A percentile compares a stretch with the other conserved stretches of the same genome.
Evolutionary conservation across 2,329 filamentous ascomycete species (phyloP).

Genomic region (Aspergillus ochraceus): DNA sequence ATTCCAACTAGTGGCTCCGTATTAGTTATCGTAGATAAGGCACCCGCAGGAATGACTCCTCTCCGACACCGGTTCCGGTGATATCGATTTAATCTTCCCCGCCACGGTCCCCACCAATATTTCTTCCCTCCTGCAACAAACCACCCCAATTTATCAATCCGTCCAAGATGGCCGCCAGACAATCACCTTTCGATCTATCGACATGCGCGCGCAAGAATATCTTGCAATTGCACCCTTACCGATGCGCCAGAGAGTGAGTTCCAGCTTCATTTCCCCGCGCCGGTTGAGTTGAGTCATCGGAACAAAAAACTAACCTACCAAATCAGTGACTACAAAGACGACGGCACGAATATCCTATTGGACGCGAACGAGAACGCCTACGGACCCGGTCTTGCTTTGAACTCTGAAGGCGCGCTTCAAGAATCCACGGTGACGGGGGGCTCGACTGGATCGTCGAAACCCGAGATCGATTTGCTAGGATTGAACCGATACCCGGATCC

Average conservation of each 20-base stretch:
- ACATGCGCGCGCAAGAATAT: conserved; percentile 78
- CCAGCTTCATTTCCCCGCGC: conserved; percentile 3
- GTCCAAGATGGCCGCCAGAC: conserved; percentile 36
- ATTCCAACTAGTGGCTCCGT: too few relatives aligned
- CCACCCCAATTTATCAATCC: background rate
- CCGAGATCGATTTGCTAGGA: conserved; percentile 72
- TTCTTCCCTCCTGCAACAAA: conserved; percentile 10
- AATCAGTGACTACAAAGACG: conserved; percentile 93
- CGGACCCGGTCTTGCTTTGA: conserved; percentile 71
- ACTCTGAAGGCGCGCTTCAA: conserved; percentile 49
- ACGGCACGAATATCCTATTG: conserved; percentile 91
- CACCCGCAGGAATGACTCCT: too few relatives aligned
- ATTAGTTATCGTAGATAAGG: too few relatives aligned
- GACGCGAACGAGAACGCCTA: conserved; percentile 98
- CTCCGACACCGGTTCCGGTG: conserved; percentile 20
- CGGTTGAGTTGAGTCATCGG: conserved; percentile 7
- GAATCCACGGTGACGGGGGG: conserved; percentile 42
- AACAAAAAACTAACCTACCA: conserved; percentile 19
- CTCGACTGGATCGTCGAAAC: conserved; percentile 43
- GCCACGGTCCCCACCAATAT: conserved; percentile 18
- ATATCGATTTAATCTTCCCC: conserved; percentile 13
- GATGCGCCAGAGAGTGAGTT: conserved; percentile 76
- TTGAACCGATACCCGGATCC: conserved; percentile 96
- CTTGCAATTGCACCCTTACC: conserved; percentile 72
- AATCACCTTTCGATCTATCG: conserved; percentile 67